Evolutionary conservation across 2,329 filamentous ascomycete genomes (phyloP), one percentile per base, ranked within the genome.

Genomic region (Neodidymelliopsis sp.): DNA sequence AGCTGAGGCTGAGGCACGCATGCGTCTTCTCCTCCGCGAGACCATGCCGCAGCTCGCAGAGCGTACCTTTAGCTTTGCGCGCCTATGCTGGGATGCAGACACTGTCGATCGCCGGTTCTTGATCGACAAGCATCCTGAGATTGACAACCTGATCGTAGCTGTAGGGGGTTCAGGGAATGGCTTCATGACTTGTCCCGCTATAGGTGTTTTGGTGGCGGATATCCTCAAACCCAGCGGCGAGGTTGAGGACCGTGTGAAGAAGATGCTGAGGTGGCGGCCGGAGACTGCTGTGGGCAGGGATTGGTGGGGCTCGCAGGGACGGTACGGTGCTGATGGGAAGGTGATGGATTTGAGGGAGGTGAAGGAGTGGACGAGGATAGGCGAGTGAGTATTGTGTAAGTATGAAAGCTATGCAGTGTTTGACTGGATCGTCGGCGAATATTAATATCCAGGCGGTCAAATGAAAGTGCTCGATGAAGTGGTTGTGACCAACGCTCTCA

Each of bases 21-120:
- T 79, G n/a, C 72, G 79, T 4, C 64, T 69, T 5, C 78, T 83
- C 38, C 62, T 84, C 10, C 61, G 61, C 7, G 79, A 81, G 29
- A 79, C 76, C 1, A 80, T 83, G 76, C 80, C 81, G 1, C 78
- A 83, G 43, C 74, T 83, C 4, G 74, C 77, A 0, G 62, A 76
- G 2, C 74, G 81, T 2, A 72, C 74, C 0, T 77, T 83, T 38
- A 74, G 66, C 15, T 81, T 79, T 51, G 78, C 78, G 6, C 71
- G 79, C 12, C 77, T 84, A 23, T 84, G 81, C 65, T 84, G 81
- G 81, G 81, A 81, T 57, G 76, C 80, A 0, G 81, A 84, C 56
- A 84, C 81, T 0, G 74, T 77, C 0, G 79, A 84, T 60, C 74
- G 80, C 2, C 71, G 77, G 15, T 84, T 82, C 45, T 60, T 84